Percentiles rank a stretch among this genome's conserved stretches.
Evolutionary conservation across 345 rosid species (phyloP).

Genomic region (Lumnitzera racemosa): DNA sequence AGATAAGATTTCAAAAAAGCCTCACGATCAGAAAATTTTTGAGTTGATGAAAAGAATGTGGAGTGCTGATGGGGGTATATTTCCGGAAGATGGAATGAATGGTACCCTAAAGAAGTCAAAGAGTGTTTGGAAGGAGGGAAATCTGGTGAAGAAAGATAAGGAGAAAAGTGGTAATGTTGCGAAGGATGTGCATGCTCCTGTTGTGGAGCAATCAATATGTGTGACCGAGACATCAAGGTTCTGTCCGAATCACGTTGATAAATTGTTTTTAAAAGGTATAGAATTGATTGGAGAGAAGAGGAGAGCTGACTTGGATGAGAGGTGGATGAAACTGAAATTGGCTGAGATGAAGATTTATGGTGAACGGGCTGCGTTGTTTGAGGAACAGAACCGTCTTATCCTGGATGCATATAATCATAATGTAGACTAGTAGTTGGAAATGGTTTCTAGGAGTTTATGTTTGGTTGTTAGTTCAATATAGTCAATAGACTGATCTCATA

Average conservation of each 20-base stretch:
- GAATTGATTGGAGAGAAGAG: not conserved
- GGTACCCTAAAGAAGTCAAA: not conserved
- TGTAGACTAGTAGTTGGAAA: not conserved
- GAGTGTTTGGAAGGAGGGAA: not conserved
- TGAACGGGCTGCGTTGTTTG: conserved; percentile 7
- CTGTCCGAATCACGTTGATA: not conserved
- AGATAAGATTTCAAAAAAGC: not conserved
- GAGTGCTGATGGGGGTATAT: not conserved
- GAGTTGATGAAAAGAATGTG: conserved; percentile 10
- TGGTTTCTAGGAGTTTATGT: not conserved
- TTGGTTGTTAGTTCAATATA: too few species aligned
- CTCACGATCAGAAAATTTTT: conserved; percentile 9
- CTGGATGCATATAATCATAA: not conserved
- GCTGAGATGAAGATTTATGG: conserved; percentile 9
- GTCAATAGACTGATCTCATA: too few species aligned
- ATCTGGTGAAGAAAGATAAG: too few species aligned
- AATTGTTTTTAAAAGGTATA: conserved; percentile 3
- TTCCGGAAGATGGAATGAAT: not conserved
- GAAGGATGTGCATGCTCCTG: not conserved
- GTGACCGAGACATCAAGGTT: not conserved
- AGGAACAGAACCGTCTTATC: not conserved
- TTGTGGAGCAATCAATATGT: not conserved
- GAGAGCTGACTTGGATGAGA: conserved; percentile 8
- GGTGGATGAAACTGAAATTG: conserved; percentile 5
- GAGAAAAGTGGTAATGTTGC: too few species aligned